A percentile compares a stretch with the other conserved stretches of the same genome.
These are phyloP conservation scores for Teratosphaeria nubilosa DNA, from an alignment of 2,329 filamentous ascomycete species.

Conservation along the genomic window DNA sequence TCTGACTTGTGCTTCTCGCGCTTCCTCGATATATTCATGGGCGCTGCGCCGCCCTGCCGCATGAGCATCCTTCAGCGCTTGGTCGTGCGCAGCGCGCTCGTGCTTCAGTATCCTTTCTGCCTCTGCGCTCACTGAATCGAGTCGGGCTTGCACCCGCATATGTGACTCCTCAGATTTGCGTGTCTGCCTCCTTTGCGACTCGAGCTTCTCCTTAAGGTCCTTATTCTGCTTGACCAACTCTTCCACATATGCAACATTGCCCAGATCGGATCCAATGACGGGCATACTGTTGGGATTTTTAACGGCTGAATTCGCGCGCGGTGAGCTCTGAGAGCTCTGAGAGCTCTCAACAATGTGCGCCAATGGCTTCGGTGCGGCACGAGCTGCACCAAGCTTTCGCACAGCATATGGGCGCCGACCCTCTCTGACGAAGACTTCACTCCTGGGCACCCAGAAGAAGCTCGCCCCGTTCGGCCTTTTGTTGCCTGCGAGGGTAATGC, in stretches of 20 bases:
- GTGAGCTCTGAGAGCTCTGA: neutral
- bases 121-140: neutral
- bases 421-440: neutral
- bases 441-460: neutral
- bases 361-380: neutral
- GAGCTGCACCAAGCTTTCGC: neutral
- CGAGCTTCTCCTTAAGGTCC: neutral
- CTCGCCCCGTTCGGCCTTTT: constrained; percentile 3
- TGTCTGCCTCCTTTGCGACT: neutral
- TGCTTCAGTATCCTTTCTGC: neutral
- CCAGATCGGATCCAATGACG: neutral
- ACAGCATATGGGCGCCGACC: neutral
- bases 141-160: neutral
- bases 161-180: neutral
- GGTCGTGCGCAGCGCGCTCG: neutral
- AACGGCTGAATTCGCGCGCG: neutral
- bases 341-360: neutral
- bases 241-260: neutral
- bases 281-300: neutral
- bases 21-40: neutral
- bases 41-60: neutral
- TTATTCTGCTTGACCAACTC: neutral
- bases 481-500: constrained; percentile 8
- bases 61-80: neutral
- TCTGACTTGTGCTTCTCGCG: neutral